Base-by-base conservation (phyloP, 2,329 filamentous ascomycete genomes). In the Colletotrichum filicis region DNA sequence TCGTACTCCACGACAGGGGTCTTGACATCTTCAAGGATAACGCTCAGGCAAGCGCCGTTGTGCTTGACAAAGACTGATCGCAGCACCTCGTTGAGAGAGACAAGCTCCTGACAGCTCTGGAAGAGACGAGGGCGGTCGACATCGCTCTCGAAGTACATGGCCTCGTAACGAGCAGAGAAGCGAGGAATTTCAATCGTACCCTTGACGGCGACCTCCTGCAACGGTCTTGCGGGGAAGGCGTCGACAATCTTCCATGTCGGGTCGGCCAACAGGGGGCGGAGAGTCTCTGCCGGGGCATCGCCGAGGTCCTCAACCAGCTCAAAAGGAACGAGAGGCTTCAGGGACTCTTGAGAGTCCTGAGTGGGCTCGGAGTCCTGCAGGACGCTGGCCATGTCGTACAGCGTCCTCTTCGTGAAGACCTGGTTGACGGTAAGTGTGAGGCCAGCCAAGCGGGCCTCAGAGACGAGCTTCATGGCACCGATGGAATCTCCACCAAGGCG, bases 11-110 rank as follows among this genome's bases (percentile, higher is more conserved):
- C 83, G 52, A 92, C 86, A 0, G 86, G 83, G 0, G 86, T 84
- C 12, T 84, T 77, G 2, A 93, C 81, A 19, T 88, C 82, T 32
- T 89, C 84, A 2, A 93, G 81, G 0, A 93, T 87, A 1, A 91
- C 88, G 66, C 88, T 87, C 73, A 90, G 86, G 76, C 86, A 89
- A 49, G 84, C 83, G 6, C 82, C 83, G 26, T 85, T 82, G 70
- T 86, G 83, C 68, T 87, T 83, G 16, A 92, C 85, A 74, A 93
- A 93, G 5, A 93, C 88, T 0, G 91, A 93, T 5, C 91, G 88
- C 3, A 93, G 83, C 28, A 93, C 91, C 76, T 93, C 91, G 77
- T 92, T 91, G 8, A 84, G 84, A 3, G 85, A 80, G 1, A 93
- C 88, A 4, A 93, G 86, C 42, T 89, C 82, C 61, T 86, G 84